Evolutionary conservation across 23 red algal genomes (phyloP), one percentile per base, ranked within the genome.

Genomic region (Gracilaria gracilis): DNA sequence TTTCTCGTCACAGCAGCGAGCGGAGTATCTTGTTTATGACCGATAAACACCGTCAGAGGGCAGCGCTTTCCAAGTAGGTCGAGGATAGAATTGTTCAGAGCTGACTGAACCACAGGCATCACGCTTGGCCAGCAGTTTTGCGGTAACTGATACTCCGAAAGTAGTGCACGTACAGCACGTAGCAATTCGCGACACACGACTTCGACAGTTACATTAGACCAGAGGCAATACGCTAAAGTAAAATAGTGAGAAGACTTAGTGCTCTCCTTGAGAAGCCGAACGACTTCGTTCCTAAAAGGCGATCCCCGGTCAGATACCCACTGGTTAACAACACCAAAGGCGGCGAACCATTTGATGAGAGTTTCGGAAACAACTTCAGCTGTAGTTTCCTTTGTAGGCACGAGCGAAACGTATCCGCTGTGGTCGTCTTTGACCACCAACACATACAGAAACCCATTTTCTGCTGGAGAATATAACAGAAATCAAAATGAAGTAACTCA

Each of bases 41-140:
- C 71, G 17, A 49, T 90, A 61, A 79, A 57, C 6, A 90, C 72
- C 11, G 86, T 90, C 27, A 80, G 25, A 47, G 86, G 47, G 61
- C 48, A 72, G 21, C 53, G 54, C 29, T 69, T 81, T 0, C 49
- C 46, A 27, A 90, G 74, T 31, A 50, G 87, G 32, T 75, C 19
- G 9, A 75, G 78, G 7, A 40, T 48, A 24, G 87, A 35, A 72
- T 90, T 90, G 29, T 81, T 90, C 31, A 90, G 57, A 0, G 34
- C 34, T 13, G 42, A 50, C 17, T 40, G 72, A 28, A 77, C 48
- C 7, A 77, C 23, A 25, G 21, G 72, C n/a, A 77, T 40, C 6
- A 77, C 31, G 16, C 4, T 31, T n/a, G n/a, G n/a, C n/a, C n/a
- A n/a, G n/a, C n/a, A n/a, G n/a, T n/a, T n/a, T n/a, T n/a, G n/a